These are phyloP conservation scores for Orbilia ellipsospora DNA, from an alignment of 2,329 filamentous ascomycete species.

Conservation along the genomic window DNA sequence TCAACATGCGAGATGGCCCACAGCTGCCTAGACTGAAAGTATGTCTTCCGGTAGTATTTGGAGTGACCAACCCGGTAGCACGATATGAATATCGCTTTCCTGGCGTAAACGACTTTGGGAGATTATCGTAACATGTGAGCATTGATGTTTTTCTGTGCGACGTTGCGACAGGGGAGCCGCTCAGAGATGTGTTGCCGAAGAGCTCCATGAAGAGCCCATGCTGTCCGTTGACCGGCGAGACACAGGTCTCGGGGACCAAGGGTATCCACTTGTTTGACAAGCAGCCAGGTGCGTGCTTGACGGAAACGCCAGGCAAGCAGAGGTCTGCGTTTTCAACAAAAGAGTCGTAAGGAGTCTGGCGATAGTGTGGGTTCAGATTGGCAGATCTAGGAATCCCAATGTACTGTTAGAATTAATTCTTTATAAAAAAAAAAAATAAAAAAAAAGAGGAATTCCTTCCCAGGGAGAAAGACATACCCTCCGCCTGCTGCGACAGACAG, in stretches of 20 bases:
- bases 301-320: constrained; percentile 56
- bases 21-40: constrained; percentile 60
- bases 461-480: constrained; percentile 54
- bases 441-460: too few species aligned
- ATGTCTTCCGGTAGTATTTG: constrained; percentile 59
- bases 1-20: constrained; percentile 59
- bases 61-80: constrained; percentile 59
- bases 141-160: constrained; percentile 59
- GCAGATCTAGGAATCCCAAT: constrained; percentile 55
- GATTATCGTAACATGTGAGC: constrained; percentile 59
- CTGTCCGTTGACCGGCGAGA: constrained; percentile 58
- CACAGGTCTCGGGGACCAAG: constrained; percentile 58
- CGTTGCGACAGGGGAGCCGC: constrained; percentile 54
- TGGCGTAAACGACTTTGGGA: constrained; percentile 58
- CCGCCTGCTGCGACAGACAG: constrained; percentile 61
- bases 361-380: constrained; percentile 59
- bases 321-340: constrained; percentile 57
- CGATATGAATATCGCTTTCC: constrained; percentile 60
- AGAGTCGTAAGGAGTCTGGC: constrained; percentile 58
- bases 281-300: constrained; percentile 58
- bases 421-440: too few species aligned
- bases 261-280: constrained; percentile 59
- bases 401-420: too few species aligned
- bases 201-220: constrained; percentile 59
- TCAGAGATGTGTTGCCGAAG: constrained; percentile 59